phyloP scores from a whole-genome alignment of 176 grass and related monocot species.

The Musa itinerans region DNA sequence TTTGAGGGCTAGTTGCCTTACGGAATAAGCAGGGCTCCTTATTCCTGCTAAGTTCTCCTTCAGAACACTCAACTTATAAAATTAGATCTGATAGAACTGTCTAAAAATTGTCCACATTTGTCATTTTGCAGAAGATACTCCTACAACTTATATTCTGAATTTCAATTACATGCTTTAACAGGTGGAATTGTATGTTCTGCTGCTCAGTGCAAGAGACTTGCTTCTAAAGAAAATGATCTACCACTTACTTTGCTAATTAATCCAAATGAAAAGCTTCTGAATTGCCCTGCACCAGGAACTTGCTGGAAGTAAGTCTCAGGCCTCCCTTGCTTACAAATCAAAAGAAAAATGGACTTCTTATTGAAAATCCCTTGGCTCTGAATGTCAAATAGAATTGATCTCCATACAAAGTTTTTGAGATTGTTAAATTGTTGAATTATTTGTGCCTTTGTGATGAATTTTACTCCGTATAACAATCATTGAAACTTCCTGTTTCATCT shows the following conservation, averaged over 20 bases:
- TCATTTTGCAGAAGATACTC: constrained; percentile 7
- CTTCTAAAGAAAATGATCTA: constrained; percentile 9
- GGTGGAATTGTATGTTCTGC: background rate
- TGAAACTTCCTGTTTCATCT: background rate
- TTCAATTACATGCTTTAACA: constrained; percentile 10
- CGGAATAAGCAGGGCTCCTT: background rate
- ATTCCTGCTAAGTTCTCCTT: background rate
- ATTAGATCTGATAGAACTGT: background rate
- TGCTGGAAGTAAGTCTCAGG: constrained; percentile 55
- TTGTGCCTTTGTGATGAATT: background rate
- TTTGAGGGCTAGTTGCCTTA: background rate
- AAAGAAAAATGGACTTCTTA: background rate
- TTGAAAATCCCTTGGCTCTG: background rate
- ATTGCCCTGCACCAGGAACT: constrained; percentile 15
- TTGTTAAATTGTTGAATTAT: background rate
- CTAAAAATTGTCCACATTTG: background rate
- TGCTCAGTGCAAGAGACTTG: constrained; percentile 1
- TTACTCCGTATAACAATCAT: background rate
- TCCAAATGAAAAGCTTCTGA: constrained; percentile 22
- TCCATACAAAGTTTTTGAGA: background rate
- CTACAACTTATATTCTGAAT: background rate
- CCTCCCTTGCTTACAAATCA: constrained; percentile 1
- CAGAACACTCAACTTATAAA: background rate
- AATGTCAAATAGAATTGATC: background rate
- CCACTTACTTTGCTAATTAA: constrained; percentile 30